Evolutionary conservation across 106 monocot genomes (phyloP).

Genomic region (Iris macrosiphon): DNA sequence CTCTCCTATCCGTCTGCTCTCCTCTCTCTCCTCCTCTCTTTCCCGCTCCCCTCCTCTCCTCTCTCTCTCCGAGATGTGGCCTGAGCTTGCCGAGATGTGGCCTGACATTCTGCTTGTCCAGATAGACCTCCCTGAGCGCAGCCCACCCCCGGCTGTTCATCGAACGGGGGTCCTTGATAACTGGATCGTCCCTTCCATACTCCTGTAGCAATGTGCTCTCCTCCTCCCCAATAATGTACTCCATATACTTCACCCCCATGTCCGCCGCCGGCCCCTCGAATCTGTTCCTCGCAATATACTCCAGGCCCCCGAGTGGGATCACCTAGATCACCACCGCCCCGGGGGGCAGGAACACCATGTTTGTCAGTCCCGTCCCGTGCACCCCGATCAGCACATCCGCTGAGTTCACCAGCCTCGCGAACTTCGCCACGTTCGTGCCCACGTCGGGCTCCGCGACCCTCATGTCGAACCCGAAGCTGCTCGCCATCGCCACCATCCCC

Average conservation of each 20-base stretch:
- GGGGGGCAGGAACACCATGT: conserved; percentile 46
- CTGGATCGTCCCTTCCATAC: conserved; percentile 22
- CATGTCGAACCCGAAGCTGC: conserved; percentile 36
- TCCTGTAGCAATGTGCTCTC: conserved; percentile 33
- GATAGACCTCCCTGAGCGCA: conserved; percentile 17
- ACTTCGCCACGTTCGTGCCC: conserved; percentile 16
- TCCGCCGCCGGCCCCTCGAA: conserved; percentile 25
- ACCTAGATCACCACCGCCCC: conserved; percentile 47
- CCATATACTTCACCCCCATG: conserved; percentile 37
- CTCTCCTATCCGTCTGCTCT: too few relatives aligned
- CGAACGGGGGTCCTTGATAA: conserved; percentile 19
- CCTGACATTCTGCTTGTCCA: conserved; percentile 38
- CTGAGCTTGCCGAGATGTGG: conserved; percentile 25
- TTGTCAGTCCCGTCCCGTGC: conserved; percentile 44
- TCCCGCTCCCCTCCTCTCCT: too few relatives aligned
- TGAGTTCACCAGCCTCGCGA: conserved; percentile 44
- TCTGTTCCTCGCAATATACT: conserved; percentile 19
- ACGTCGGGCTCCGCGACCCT: conserved; percentile 21
- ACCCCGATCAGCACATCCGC: conserved; percentile 56
- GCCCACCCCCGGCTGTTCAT: conserved; percentile 32
- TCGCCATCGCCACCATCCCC: conserved; percentile 21
- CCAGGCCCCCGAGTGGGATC: conserved; percentile 31
- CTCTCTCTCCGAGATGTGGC: too few relatives aligned
- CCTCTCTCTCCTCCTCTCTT: too few relatives aligned
- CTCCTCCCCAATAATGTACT: conserved; percentile 23